Evolutionary conservation across 2,329 filamentous ascomycete species (phyloP), one percentile per base, ranked within the genome.

Genomic region (Cordyceps cicadae): DNA sequence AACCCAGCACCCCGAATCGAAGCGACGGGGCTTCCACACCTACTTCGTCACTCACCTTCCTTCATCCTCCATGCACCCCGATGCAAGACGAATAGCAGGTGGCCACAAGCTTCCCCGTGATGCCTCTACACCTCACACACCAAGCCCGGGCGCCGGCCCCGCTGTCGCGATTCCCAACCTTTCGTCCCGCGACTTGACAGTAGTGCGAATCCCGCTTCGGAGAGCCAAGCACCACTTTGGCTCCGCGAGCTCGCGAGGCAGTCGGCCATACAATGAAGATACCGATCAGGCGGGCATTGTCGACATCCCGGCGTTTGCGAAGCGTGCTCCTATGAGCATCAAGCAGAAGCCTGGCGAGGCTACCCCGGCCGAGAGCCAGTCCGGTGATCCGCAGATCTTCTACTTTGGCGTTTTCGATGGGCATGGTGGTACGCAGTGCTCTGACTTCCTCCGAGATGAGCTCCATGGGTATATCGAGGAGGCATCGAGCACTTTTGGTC

Each of bases 381-480:
- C 85, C 64, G 93, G 93, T 2, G 93, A 97, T 70, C 93, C 93
- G 1, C 93, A 97, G 71, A 87, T 97, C 39, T 99, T 99, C 74
- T 99, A 97, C 74, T 99, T 97, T 79, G 92, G 85, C 1, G 87
- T 97, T 1, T 99, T 97, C 69, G 94, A 99, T 73, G 94, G 94
- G 3, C 94, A 99, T 75, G 94, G 94, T 11, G 94, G 94, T 21
- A 83, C 79, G 21, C 89, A 96, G 71, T 97, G 94, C 73, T 92
- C 91, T 62, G 86, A 88, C 19, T 97, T 96, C 67, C 74, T 97
- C 66, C 82, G 87, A 62, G 90, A 97, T 63, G 85, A 89, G 69
- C 76, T 99, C 63, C 94, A 97, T 71, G 84, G 84, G 11, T 97
- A 97, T 71, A 86, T 99, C 41, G 93, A 99, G 73, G 82, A 90